Base-by-base conservation (phyloP, 345 rosid genomes). In the Erucastrum elatum region DNA sequence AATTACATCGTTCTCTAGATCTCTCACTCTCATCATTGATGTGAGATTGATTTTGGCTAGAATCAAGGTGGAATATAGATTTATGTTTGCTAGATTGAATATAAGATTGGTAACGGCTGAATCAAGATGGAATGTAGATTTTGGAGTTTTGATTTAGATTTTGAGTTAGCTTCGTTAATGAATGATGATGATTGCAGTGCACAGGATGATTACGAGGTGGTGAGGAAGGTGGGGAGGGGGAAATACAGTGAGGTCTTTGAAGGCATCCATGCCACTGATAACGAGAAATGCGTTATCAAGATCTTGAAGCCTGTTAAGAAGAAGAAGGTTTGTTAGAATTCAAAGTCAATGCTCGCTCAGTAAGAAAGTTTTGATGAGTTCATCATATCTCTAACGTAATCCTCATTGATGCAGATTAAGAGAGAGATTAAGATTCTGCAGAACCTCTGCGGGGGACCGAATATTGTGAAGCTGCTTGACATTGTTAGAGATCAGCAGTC, bases 401-500 rank as follows among this genome's bases (percentile, higher is more conserved):
- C 13, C 13, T 6, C 35, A 0, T 46, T 75, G 75, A 34, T 81
- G 85, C 94, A 93, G 99, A 95, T 93, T 77, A 95, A 89, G 87
- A 90, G 99, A 86, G 99, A 95, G 89, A 93, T 95, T 66, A 93
- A 95, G 81, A 95, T 93, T 83, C 81, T 95, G 77, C 96, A 95
- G 88, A 95, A 93, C 84, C 99, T 95, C 11, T 93, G 96, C 49
- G 99, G 98, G 41, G 99, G 99, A 61, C 99, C 98, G 6, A 92
- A 94, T 86, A 86, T 92, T 77, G 89, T 94, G 75, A 90, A 90
- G 86, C 74, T 94, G 86, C 97, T 91, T 17, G 98, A 94, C 84
- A 94, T 94, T 81, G 98, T 94, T 73, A 88, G 98, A 80, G 98
- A 94, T 87, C 97, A 90, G 87, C 96, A 94, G 76, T 94, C 96